Evolutionary conservation across 768 basidiomycete species (phyloP), one percentile per base, ranked within the genome.

Genomic region (Strobilomyces confusus): DNA sequence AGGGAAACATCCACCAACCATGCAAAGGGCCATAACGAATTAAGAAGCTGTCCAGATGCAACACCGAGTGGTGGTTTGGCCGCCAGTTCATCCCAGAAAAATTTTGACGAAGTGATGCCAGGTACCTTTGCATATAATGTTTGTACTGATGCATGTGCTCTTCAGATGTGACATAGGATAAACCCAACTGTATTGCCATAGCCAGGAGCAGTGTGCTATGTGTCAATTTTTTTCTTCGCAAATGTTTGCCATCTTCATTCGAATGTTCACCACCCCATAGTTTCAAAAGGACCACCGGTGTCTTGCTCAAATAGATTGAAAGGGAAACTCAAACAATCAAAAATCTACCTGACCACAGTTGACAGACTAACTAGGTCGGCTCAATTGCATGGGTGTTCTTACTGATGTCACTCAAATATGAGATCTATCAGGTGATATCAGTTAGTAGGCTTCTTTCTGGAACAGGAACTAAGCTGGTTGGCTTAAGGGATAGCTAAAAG

Each of bases 1-100:
- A 69, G 3, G 67, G 65, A 48, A 71, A 74, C 42, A 66, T 63
- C 64, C 73, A 69, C 71, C 70, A 73, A 0, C 60, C 60, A 52
- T 69, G 63, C 29, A 65, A 55, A 5, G 72, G 73, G 0, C 75
- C 72, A 51, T 66, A 73, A 7, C 29, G 29, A 7, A 8, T 13
- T 2, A 73, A 44, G 44, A 66, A 69, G 2, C 62, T 54, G 3
- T 56, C 29, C 1, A 72, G 46, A 38, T 75, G 74, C 8, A 73
- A 48, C 2, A 68, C 58, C 26, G 62, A 46, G 45, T 75, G 72
- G 47, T 74, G 68, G 40, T 72, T 72, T 1, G 64, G 69, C 9
- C 45, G 22, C 36, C 63, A 51, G 1, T 13, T n/a, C 13, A 63
- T 58, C 3, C 53, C 37, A 2, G 61, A 63, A 47, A 63, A 69